These are phyloP conservation scores for Stromatinia cepivora DNA, from an alignment of 2,329 filamentous ascomycete genomes.

Conservation along the genomic window DNA sequence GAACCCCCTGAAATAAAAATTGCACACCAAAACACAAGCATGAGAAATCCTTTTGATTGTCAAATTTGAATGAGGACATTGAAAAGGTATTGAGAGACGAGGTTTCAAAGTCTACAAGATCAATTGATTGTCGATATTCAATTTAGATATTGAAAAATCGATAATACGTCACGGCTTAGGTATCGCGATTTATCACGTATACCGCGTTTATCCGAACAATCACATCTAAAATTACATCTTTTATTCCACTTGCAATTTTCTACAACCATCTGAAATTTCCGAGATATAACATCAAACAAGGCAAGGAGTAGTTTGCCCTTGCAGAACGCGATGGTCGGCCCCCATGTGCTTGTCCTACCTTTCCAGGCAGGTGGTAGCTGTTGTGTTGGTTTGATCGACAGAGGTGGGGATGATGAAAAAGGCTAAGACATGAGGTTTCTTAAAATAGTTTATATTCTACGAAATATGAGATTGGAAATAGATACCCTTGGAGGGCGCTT, in stretches of 20 bases:
- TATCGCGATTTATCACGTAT: no score
- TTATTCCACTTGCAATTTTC: neutral
- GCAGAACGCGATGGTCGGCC: neutral
- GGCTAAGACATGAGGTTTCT: slow-evolving; percentile 6
- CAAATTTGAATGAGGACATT: neutral
- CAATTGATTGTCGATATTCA: no score
- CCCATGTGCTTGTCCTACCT: neutral
- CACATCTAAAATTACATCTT: neutral
- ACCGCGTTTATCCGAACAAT: neutral
- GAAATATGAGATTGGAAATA: neutral
- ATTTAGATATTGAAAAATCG: no score
- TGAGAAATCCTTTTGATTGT: neutral
- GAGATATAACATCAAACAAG: slow-evolving; percentile 5
- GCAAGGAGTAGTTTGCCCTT: neutral
- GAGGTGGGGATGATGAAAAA: slow-evolving; percentile 5
- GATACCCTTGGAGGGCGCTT: slow-evolving; percentile 1
- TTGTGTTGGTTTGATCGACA: slow-evolving; percentile 14
- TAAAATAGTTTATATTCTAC: slow-evolving; percentile 14
- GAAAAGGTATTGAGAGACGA: no score
- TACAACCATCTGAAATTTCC: neutral
- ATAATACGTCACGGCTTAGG: no score
- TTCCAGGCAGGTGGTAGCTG: neutral
- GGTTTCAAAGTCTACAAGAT: no score
- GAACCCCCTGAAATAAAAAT: neutral
- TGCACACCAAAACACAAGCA: neutral